A percentile compares a stretch with the other conserved stretches of the same genome.
Conservation (phyloP, 768 basidiomycete species). For the Suillus spraguei region DNA sequence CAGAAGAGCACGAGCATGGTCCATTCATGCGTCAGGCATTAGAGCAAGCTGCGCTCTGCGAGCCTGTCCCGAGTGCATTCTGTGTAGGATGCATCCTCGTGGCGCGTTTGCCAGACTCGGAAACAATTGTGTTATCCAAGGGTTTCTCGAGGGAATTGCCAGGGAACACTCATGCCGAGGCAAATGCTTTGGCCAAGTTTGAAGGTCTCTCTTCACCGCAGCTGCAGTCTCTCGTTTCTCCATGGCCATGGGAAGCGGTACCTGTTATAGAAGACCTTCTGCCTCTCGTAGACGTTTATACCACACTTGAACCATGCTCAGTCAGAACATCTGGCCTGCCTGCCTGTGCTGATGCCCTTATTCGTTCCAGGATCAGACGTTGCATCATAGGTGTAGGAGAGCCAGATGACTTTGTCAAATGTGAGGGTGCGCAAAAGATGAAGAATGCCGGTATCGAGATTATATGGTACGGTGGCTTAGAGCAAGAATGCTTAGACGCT, state of each 20-base stretch:
- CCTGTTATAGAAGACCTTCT: conserved; percentile 49
- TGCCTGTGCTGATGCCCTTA: conserved; percentile 84
- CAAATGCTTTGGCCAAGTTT: conserved; percentile 85
- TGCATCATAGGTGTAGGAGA: conserved; percentile 91
- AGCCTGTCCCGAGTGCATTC: conserved; percentile 75
- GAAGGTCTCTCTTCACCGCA: conserved; percentile 44
- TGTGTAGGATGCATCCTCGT: conserved; percentile 89
- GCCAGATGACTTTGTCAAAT: conserved; percentile 92
- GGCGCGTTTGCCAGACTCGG: conserved; percentile 41
- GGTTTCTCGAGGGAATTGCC: conserved; percentile 90
- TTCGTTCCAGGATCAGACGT: conserved; percentile 65
- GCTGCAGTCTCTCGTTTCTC: conserved; percentile 39
- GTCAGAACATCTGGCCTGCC: conserved; percentile 82
- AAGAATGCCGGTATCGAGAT: conserved; percentile 73
- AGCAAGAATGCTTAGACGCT: conserved; percentile 76
- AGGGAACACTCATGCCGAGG: conserved; percentile 98
- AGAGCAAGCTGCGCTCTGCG: conserved; percentile 69
- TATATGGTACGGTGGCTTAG: conserved; percentile 72
- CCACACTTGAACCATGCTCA: conserved; percentile 97
- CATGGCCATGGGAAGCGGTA: conserved; percentile 16
- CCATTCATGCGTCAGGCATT: conserved; percentile 66
- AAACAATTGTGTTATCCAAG: conserved; percentile 63
- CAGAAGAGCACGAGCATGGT: conserved; percentile 31
- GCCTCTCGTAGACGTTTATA: conserved; percentile 75
- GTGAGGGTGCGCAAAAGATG: conserved; percentile 81